phyloP scores from a whole-genome alignment of 225 moss, liverwort and hornwort species.

The Pleurozium schreberi region DNA sequence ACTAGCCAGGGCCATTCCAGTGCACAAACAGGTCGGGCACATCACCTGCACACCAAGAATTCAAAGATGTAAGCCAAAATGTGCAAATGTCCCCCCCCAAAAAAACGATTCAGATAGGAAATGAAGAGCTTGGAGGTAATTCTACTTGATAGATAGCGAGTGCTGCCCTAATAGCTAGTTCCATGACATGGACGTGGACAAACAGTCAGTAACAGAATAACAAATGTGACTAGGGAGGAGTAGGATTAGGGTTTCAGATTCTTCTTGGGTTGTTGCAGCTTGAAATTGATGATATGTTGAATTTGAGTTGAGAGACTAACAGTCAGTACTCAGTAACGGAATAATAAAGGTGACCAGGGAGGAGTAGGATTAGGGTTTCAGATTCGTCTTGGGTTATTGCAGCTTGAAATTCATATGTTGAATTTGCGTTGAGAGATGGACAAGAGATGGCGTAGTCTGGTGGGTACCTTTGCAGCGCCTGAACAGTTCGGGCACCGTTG shows the following conservation, averaged over 20 bases:
- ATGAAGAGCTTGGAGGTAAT: not conserved
- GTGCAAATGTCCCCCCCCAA: too few species aligned
- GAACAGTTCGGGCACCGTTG: slow-evolving; percentile 49
- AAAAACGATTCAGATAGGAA: not conserved
- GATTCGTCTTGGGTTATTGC: not conserved
- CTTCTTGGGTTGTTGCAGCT: not conserved
- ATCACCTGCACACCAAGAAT: slow-evolving; percentile 54
- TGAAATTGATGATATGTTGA: not conserved
- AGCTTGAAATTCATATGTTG: not conserved
- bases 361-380: not conserved
- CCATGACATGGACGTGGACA: too few species aligned
- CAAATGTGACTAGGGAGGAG: not conserved
- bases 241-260: not conserved
- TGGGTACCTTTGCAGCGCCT: slow-evolving; percentile 39
- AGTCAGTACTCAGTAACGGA: too few species aligned
- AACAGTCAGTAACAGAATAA: not conserved
- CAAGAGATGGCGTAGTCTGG: not conserved
- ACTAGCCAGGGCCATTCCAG: slow-evolving; percentile 87
- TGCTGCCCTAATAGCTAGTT: not conserved
- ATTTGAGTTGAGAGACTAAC: not conserved
- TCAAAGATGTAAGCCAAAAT: not conserved
- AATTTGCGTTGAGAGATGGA: not conserved
- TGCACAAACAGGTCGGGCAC: slow-evolving; percentile 97
- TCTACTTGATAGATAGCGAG: too few species aligned
- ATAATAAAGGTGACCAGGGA: not conserved